Base-by-base conservation (phyloP, 2,329 filamentous ascomycete species). In the Talaromyces sp. region DNA sequence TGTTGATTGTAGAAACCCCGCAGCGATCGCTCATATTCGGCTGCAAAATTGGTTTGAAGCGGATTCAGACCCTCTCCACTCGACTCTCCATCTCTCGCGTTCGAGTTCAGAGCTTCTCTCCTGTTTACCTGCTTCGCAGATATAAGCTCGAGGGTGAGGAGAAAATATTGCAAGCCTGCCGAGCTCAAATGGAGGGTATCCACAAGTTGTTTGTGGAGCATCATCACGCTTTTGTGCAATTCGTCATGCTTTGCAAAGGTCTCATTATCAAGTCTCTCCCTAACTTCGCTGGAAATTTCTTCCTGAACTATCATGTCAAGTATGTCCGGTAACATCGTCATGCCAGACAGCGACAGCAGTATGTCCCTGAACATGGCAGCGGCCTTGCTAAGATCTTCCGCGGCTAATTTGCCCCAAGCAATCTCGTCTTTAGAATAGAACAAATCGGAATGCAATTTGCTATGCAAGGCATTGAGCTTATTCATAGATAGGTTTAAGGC, bases 401-500 rank as follows among this genome's bases (percentile, higher is more conserved):
- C 85, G 9, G 85, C 83, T 10, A 92, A 77, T 69, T 89, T 89
- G 1, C 89, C 90, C 72, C 86, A 86, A 0, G 89, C 89, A n/a
- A 90, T 76, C 69, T 93, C 90, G 62, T 89, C 82, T 76, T 92
- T 92, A 0, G 89, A 90, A 72, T 91, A 92, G 0, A 84, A 81
- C 41, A 92, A 73, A 69, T 93, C 90, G 0, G 83, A 82, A 62
- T 87, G 82, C 9, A 92, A 78, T 73, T 91, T 92, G 2, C 87
- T 88, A 63, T 87, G 83, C 3, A 92, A 74, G 19, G 84, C 85
- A 3, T 82, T 83, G 35, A 89, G 74, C 11, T 79, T 78, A 3
- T 78, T 77, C 2, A 87, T 80, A 2, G 82, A 80, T 56, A 78
- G 79, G 68, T 85, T 37, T 37, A 58, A 56, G 75, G 73, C 66